These are phyloP conservation scores for Urochloa ruziziensis DNA, from an alignment of 176 grass and related monocot species.

Conservation along the genomic window DNA sequence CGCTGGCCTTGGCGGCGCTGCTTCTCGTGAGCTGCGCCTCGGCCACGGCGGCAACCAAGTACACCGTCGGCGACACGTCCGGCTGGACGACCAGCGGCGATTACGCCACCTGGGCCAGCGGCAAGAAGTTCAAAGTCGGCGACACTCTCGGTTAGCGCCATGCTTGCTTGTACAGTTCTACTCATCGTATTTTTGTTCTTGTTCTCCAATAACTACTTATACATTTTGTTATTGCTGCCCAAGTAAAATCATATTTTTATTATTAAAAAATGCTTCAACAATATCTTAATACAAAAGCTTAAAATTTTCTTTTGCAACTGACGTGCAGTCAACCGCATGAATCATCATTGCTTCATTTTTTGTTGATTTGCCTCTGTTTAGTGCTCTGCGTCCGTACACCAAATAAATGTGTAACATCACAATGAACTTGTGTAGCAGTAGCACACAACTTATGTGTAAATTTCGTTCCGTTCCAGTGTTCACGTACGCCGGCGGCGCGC, in stretches of 20 bases:
- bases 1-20: slow-evolving; percentile 39
- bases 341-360: not conserved
- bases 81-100: slow-evolving; percentile 65
- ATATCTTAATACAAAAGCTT: not conserved
- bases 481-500: slow-evolving; percentile 51
- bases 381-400: too few relatives aligned
- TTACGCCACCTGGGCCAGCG: slow-evolving; percentile 70
- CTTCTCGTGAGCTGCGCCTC: slow-evolving; percentile 48
- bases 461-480: slow-evolving; percentile 43
- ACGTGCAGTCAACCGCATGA: not conserved
- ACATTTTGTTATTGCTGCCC: not conserved
- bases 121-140: slow-evolving; percentile 46
- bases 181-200: not conserved
- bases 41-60: slow-evolving; percentile 42
- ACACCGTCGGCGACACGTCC: slow-evolving; percentile 70
- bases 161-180: not conserved
- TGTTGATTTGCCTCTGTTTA: too few relatives aligned
- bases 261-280: not conserved
- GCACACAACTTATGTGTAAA: too few relatives aligned
- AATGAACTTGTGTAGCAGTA: too few relatives aligned
- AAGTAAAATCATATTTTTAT: not conserved
- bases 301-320: not conserved
- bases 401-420: too few relatives aligned
- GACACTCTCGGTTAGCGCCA: slow-evolving; percentile 61
- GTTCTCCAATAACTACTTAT: not conserved